phyloP scores from a whole-genome alignment of 1,284 basidiomycete species.

The Tilletia indica region DNA sequence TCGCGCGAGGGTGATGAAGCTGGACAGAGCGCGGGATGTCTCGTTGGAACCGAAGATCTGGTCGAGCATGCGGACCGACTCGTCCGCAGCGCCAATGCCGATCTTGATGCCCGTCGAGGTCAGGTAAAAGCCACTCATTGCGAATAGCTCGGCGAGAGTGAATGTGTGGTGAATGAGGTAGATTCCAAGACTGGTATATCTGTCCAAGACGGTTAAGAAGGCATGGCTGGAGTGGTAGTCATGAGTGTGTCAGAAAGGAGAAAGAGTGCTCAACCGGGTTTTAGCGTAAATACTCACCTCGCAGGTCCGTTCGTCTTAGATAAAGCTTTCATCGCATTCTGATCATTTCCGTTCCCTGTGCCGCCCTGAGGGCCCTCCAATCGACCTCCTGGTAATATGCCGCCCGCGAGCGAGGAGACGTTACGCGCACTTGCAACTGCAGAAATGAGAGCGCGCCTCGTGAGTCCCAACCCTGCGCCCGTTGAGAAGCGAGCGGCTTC shows the following conservation, averaged over 20 bases:
- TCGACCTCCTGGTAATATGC: background rate
- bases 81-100: conserved; percentile 57
- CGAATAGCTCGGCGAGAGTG: conserved; percentile 61
- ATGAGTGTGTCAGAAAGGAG: conserved; percentile 13
- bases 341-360: no score
- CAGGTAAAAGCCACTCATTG: conserved; percentile 61
- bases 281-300: no score
- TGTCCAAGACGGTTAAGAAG: conserved; percentile 59
- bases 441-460: conserved; percentile 40
- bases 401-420: conserved; percentile 30
- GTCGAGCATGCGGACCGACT: conserved; percentile 61
- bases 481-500: conserved; percentile 41
- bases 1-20: conserved; percentile 60
- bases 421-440: conserved; percentile 41
- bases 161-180: conserved; percentile 61
- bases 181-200: conserved; percentile 62
- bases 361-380: background rate
- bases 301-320: conserved; percentile 13
- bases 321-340: conserved; percentile 14
- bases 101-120: conserved; percentile 34
- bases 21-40: conserved; percentile 59
- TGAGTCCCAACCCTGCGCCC: conserved; percentile 39
- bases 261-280: no score
- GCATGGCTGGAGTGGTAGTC: conserved; percentile 20
- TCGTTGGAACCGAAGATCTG: conserved; percentile 62